These are phyloP conservation scores for Anacardium occidentale DNA, from an alignment of 345 rosid genomes.

Conservation along the genomic window DNA sequence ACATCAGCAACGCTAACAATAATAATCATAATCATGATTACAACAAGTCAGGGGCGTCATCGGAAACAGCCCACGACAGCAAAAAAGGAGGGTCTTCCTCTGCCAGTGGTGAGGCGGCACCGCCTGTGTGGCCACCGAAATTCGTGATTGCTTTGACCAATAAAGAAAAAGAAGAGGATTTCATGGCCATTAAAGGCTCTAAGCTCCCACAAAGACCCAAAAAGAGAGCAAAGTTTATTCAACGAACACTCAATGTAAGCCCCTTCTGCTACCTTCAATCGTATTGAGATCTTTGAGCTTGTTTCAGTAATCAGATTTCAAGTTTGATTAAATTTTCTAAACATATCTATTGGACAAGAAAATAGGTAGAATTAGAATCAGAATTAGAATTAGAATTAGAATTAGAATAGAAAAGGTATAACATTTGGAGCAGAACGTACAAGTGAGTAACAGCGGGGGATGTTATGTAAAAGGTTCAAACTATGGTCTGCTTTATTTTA, in stretches of 20 bases:
- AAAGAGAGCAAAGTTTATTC: conserved; percentile 68
- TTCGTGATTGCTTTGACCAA: conserved; percentile 70
- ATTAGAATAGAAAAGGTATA: background rate
- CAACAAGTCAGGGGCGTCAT: conserved; percentile 47
- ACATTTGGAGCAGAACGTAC: conserved; percentile 1
- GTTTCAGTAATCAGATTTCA: background rate
- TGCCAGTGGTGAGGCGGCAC: conserved; percentile 57
- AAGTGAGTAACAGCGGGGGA: background rate
- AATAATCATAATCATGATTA: conserved; percentile 26
- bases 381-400: background rate
- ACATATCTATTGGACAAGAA: background rate
- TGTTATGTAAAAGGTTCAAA: background rate
- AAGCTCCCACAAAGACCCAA: conserved; percentile 77
- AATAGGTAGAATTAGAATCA: background rate
- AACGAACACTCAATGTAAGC: conserved; percentile 75
- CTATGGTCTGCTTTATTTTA: background rate
- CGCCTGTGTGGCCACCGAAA: conserved; percentile 66
- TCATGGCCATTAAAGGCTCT: conserved; percentile 67
- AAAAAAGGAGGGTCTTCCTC: conserved; percentile 69
- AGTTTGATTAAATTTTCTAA: background rate
- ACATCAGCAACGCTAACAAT: conserved; percentile 16
- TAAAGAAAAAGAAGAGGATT: conserved; percentile 84
- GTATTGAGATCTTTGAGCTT: background rate
- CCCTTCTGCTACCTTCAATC: background rate
- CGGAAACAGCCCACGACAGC: conserved; percentile 63